Evolutionary conservation across 495 filamentous ascomycete genomes (phyloP).

Genomic region (Neurospora terricola): DNA sequence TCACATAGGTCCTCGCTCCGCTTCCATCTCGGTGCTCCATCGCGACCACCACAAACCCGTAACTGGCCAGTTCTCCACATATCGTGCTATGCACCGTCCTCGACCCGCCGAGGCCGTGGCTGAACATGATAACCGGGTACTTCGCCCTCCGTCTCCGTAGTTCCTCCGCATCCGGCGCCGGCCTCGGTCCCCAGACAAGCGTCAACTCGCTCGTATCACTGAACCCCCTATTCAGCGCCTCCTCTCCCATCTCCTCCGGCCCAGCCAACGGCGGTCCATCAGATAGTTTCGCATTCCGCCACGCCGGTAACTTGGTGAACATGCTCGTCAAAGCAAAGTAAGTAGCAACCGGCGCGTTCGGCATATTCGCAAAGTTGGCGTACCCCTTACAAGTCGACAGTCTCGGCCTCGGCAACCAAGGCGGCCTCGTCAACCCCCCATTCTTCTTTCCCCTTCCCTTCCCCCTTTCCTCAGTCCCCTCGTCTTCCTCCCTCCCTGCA

Average conservation of each 20-base stretch:
- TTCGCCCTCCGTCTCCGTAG: constrained; percentile 12
- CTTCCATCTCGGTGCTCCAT: constrained; percentile 61
- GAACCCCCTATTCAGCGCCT: background rate
- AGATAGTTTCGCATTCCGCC: constrained; percentile 37
- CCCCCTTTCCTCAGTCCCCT: background rate
- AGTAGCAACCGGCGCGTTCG: constrained; percentile 28
- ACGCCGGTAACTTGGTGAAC: constrained; percentile 49
- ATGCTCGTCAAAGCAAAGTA: constrained; percentile 40
- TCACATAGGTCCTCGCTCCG: constrained; percentile 50
- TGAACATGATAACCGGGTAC: constrained; percentile 60
- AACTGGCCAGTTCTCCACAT: constrained; percentile 51
- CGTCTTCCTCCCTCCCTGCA: background rate
- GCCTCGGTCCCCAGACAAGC: background rate
- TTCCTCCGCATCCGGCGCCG: background rate
- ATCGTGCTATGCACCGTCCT: constrained; percentile 53
- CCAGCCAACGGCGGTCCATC: constrained; percentile 9
- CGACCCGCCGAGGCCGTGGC: constrained; percentile 56
- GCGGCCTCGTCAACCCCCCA: constrained; percentile 2
- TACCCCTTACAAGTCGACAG: constrained; percentile 40
- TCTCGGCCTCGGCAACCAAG: constrained; percentile 46
- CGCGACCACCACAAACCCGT: constrained; percentile 58
- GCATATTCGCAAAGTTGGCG: constrained; percentile 40
- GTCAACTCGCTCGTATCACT: background rate
- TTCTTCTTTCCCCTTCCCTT: background rate
- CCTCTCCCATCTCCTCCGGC: constrained; percentile 23